phyloP scores from a whole-genome alignment of 495 filamentous ascomycete genomes.

The Penicillium canescens region DNA sequence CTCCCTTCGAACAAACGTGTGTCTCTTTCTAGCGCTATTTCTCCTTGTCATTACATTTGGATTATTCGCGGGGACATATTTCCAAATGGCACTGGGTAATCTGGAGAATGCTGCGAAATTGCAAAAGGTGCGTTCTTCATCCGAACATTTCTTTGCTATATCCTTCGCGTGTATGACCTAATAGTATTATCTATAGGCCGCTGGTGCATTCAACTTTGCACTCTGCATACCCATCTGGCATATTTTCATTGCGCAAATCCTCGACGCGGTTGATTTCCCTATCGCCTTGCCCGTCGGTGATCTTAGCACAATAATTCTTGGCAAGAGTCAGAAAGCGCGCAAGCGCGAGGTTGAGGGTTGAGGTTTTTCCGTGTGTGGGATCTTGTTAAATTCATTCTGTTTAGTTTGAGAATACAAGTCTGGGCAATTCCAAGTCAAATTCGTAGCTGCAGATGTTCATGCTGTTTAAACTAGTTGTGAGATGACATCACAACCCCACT shows the following conservation, averaged over 20 bases:
- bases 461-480: too few relatives aligned
- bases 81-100: constrained; percentile 47
- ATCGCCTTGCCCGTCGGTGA: constrained; percentile 37
- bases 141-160: neutral
- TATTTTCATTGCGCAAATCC: constrained; percentile 63
- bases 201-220: constrained; percentile 51
- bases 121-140: constrained; percentile 27
- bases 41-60: constrained; percentile 59
- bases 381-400: too few relatives aligned
- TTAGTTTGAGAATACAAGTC: too few relatives aligned
- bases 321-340: constrained; percentile 26
- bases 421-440: too few relatives aligned
- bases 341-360: constrained; percentile 8
- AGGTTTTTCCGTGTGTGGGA: too few relatives aligned
- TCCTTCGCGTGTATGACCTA: neutral
- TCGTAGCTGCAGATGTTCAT: too few relatives aligned
- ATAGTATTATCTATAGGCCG: constrained; percentile 18
- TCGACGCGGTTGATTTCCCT: constrained; percentile 49
- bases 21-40: constrained; percentile 66
- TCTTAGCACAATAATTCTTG: constrained; percentile 32
- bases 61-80: constrained; percentile 58
- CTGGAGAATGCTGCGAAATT: constrained; percentile 30
- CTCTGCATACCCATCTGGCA: constrained; percentile 62
- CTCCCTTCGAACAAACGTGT: constrained; percentile 68
- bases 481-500: too few relatives aligned